Conservation (phyloP, 2,329 filamentous ascomycete genomes). For the Allantophomopsis cytisporea region DNA sequence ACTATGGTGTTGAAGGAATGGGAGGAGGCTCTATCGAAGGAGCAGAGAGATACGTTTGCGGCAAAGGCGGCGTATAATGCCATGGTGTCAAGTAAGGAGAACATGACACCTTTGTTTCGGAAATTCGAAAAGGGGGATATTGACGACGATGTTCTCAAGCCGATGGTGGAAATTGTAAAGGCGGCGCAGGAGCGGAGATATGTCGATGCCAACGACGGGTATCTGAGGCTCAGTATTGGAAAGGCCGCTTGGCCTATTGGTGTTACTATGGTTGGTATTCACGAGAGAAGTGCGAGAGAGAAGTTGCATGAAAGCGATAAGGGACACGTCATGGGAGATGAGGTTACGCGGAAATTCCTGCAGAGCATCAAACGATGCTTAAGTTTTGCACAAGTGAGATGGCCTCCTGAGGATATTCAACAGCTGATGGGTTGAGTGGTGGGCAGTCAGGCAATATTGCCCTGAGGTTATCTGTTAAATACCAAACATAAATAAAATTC, state of each 20-base stretch:
- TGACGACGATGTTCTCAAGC: slow-evolving; percentile 64
- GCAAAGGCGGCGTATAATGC: slow-evolving; percentile 72
- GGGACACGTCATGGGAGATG: slow-evolving; percentile 94
- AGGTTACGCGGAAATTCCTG: slow-evolving; percentile 86
- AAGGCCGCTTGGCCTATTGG: slow-evolving; percentile 98
- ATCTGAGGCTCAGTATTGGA: slow-evolving; percentile 82
- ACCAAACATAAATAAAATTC: not conserved
- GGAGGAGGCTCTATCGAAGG: slow-evolving; percentile 62
- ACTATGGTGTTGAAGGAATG: slow-evolving; percentile 90
- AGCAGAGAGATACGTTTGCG: slow-evolving; percentile 51
- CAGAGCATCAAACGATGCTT: slow-evolving; percentile 96
- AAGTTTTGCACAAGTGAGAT: slow-evolving; percentile 92
- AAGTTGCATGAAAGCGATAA: slow-evolving; percentile 82
- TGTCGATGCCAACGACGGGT: slow-evolving; percentile 93
- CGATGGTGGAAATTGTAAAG: slow-evolving; percentile 82
- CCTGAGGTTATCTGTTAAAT: not conserved
- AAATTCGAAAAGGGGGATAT: slow-evolving; percentile 75
- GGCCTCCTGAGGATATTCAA: slow-evolving; percentile 83
- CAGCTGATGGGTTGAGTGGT: slow-evolving; percentile 91
- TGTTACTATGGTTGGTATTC: slow-evolving; percentile 99
- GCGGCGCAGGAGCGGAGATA: slow-evolving; percentile 84
- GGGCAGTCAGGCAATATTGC: no score
- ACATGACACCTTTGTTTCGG: slow-evolving; percentile 68
- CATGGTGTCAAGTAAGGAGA: slow-evolving; percentile 78
- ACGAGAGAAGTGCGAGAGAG: slow-evolving; percentile 89